Evolutionary conservation across 139 green algal genomes (phyloP).

Genomic region (Closterium sp.): DNA sequence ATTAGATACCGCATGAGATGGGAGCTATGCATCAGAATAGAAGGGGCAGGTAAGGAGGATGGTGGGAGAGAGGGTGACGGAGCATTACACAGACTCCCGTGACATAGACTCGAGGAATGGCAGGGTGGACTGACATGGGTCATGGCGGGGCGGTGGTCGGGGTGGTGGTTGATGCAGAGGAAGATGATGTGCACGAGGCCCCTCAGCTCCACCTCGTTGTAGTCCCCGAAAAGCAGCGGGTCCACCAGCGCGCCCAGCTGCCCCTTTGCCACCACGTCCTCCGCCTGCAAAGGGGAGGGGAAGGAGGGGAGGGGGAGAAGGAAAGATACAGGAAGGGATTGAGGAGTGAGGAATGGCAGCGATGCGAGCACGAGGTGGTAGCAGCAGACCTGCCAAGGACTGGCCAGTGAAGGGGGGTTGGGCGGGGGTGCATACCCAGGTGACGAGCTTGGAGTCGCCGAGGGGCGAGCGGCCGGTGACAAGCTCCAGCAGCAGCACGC

Average conservation of each 20-base stretch:
- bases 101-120: no score
- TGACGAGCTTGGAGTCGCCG: conserved; percentile 8
- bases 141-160: neutral
- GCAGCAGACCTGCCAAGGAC: no score
- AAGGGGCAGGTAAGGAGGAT: no score
- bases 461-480: conserved; percentile 53
- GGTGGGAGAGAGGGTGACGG: neutral
- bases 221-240: neutral
- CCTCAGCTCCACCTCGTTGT: neutral
- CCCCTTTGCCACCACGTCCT: neutral
- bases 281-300: neutral
- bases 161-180: neutral
- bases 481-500: conserved; percentile 65
- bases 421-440: no score
- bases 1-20: neutral
- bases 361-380: no score
- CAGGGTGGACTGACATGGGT: neutral
- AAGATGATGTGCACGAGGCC: neutral
- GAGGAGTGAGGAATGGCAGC: no score
- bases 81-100: no score
- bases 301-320: no score
- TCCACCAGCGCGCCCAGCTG: neutral
- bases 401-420: no score
- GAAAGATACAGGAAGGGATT: no score
- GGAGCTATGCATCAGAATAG: neutral